Base-by-base conservation (phyloP, 495 filamentous ascomycete species). In the Aspergillus saccharolyticus region DNA sequence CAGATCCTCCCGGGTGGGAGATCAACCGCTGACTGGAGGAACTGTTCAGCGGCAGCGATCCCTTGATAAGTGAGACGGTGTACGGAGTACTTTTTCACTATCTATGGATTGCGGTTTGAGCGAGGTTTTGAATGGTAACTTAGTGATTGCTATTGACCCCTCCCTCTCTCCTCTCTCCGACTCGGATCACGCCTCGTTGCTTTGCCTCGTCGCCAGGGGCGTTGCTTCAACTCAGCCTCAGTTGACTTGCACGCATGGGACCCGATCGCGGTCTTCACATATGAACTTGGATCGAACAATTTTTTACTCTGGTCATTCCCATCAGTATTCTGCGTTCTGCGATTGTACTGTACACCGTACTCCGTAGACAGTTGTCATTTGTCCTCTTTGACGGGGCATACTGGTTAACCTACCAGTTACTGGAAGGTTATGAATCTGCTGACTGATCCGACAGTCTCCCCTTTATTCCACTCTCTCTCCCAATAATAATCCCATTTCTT, bases 371-470 rank as follows among this genome's bases (percentile, higher is more conserved):
- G 55, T 55, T 45, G 28, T 45, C 19, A 43, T 52, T 52, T 51
- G n/a, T 12, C 33, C 33, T 39, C 4, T 28, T 28, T 3, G 25
- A 28, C 25, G 25, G 25, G 4, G 9, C 25, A 28, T 9, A 28
- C 25, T 4, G 4, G 9, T 9, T 4, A 3, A 28, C 25, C 3
- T 9, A 28, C 25, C n/a, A n/a, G n/a, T n/a, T n/a, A n/a, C n/a
- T 30, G 25, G 25, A 30, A 4, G 25, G 25, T 30, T 10, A 30
- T 30, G 10, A 30, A 4, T 30, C 4, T 17, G 48, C 55, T 58
- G 55, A 52, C 55, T 58, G 54, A 56, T 56, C 12, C 54, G 46
- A 30, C 43, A 24, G 22, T 9, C 46, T 12, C 12, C 5, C 5
- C 5, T 15, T 39, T 39, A 39, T n/a, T n/a, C n/a, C n/a, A 39